Conservation (phyloP, 169 alveolate genomes). For the Plasmodium gaboni region DNA sequence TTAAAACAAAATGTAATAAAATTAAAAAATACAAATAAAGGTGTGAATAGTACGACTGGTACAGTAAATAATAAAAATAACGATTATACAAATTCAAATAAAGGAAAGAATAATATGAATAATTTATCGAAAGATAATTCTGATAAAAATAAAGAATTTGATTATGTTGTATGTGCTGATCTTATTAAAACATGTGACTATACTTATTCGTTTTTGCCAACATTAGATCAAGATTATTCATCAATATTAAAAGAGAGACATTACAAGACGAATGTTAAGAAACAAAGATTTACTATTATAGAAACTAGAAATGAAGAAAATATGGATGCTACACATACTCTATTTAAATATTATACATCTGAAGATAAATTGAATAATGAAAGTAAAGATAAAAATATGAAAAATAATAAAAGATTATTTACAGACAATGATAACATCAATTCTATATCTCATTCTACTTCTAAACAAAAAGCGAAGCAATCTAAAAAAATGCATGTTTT, state of each 20-base stretch:
- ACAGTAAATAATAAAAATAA: slow-evolving; percentile 24
- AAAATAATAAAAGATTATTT: slow-evolving; percentile 43
- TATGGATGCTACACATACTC: slow-evolving; percentile 68
- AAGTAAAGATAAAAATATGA: slow-evolving; percentile 8
- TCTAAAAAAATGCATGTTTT: slow-evolving; percentile 63
- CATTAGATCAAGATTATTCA: slow-evolving; percentile 69
- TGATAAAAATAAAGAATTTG: slow-evolving; percentile 40
- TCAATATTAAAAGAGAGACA: slow-evolving; percentile 71
- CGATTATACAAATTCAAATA: slow-evolving; percentile 31
- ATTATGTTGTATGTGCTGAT: slow-evolving; percentile 70
- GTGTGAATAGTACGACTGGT: slow-evolving; percentile 2
- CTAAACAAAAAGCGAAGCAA: slow-evolving; percentile 64
- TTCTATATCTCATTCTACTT: slow-evolving; percentile 19
- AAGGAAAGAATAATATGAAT: slow-evolving; percentile 32
- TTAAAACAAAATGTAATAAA: slow-evolving; percentile 39
- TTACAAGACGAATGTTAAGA: slow-evolving; percentile 69
- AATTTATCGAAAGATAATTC: slow-evolving; percentile 27
- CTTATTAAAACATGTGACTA: slow-evolving; percentile 40
- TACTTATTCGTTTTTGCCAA: slow-evolving; percentile 67
- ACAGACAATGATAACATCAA: slow-evolving; percentile 22
- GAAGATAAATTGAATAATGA: slow-evolving; percentile 13
- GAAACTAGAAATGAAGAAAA: slow-evolving; percentile 75
- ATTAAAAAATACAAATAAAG: slow-evolving; percentile 21
- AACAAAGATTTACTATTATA: slow-evolving; percentile 59
- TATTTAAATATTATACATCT: slow-evolving; percentile 64